A percentile compares a stretch with the other conserved stretches of the same genome.
Conservation (phyloP, 2,329 filamentous ascomycete genomes). For the Aureobasidium mangrovei region DNA sequence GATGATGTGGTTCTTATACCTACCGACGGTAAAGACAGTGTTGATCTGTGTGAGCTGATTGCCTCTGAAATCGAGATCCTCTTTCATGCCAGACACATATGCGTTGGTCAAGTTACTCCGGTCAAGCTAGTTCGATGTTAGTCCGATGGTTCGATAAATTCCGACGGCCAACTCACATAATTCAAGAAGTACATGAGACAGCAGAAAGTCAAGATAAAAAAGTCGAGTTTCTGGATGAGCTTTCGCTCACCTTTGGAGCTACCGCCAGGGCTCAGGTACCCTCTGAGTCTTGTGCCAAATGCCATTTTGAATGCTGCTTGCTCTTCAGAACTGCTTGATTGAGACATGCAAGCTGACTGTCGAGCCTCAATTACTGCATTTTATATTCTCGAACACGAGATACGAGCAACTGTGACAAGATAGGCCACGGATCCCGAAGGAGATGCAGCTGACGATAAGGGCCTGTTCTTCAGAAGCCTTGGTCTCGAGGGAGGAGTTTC, state of each 20-base stretch:
- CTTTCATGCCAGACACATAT: slow-evolving; percentile 47
- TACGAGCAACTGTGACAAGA: too few relatives aligned
- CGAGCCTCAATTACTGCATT: background rate
- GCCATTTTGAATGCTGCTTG: background rate
- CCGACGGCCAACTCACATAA: slow-evolving; percentile 11
- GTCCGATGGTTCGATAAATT: background rate
- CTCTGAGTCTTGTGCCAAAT: background rate
- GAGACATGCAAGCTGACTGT: background rate
- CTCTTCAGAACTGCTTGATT: background rate
- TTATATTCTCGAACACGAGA: background rate
- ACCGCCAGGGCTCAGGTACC: slow-evolving; percentile 29
- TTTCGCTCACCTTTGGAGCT: slow-evolving; percentile 32
- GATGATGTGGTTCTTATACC: slow-evolving; percentile 47
- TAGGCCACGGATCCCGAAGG: too few relatives aligned
- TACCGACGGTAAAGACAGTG: slow-evolving; percentile 28
- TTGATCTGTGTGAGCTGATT: slow-evolving; percentile 40
- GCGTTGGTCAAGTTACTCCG: slow-evolving; percentile 46
- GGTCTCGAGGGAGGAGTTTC: background rate
- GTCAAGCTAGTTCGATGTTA: slow-evolving; percentile 33
- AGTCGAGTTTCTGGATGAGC: slow-evolving; percentile 37
- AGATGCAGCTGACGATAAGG: too few relatives aligned
- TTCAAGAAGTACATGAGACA: slow-evolving; percentile 31
- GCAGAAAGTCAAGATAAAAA: slow-evolving; percentile 29
- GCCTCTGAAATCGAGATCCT: slow-evolving; percentile 42
- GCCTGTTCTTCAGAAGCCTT: too few relatives aligned